Evolutionary conservation across 2,329 filamentous ascomycete species (phyloP).

Genomic region (Calonectria montana): DNA sequence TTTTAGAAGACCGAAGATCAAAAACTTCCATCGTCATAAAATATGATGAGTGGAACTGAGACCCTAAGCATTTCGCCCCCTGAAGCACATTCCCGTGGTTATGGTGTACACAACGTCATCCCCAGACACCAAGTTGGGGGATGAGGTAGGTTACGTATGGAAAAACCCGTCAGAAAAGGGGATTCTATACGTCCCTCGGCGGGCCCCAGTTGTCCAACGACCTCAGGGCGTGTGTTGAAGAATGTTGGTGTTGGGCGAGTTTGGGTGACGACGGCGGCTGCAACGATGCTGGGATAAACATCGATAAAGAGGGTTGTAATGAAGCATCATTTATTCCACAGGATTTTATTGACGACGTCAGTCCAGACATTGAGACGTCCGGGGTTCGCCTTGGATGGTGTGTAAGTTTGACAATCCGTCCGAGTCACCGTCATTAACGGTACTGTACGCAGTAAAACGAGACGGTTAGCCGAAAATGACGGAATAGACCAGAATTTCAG

Average conservation of each 20-base stretch:
- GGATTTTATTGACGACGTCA: conserved; percentile 30
- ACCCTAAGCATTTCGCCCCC: conserved; percentile 20
- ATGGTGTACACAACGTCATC: conserved; percentile 39
- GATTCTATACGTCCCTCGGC: conserved; percentile 8
- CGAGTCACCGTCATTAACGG: conserved; percentile 20
- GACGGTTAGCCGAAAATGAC: conserved; percentile 15
- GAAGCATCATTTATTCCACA: conserved; percentile 25
- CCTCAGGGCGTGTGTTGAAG: background rate
- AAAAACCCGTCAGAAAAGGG: conserved; percentile 24
- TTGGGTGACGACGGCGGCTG: conserved; percentile 7
- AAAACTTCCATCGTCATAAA: conserved; percentile 27
- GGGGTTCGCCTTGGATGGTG: conserved; percentile 10
- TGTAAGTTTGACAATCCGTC: background rate
- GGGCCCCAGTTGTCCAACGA: background rate
- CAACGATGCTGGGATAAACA: background rate
- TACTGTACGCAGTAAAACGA: conserved; percentile 2
- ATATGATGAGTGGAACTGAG: conserved; percentile 1
- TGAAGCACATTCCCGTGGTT: conserved; percentile 9
- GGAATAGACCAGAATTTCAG: conserved; percentile 31
- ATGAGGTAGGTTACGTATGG: conserved; percentile 37
- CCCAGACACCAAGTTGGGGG: conserved; percentile 16
- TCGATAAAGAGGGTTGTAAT: background rate
- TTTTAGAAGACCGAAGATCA: conserved; percentile 10
- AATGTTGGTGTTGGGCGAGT: background rate
- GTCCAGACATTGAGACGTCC: conserved; percentile 28